These are phyloP conservation scores for Aspergillus bombycis DNA, from an alignment of 2,329 filamentous ascomycete species.

Conservation along the genomic window DNA sequence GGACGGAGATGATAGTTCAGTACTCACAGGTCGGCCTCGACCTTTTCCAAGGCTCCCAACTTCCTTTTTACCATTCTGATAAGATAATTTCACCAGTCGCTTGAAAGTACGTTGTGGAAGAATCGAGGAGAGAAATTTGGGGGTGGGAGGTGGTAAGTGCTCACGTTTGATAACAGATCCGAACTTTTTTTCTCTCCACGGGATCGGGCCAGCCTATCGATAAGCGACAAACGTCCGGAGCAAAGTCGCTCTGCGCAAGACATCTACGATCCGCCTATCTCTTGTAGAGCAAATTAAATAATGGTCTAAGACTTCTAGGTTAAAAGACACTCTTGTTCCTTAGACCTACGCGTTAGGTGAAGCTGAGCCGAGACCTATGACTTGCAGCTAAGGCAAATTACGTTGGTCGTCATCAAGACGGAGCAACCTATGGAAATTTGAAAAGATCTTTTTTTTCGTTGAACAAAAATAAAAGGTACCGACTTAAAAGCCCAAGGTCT, in stretches of 20 bases:
- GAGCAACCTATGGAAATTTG: slow-evolving; percentile 10
- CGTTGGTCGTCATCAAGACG: neutral
- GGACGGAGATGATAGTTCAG: slow-evolving; percentile 6
- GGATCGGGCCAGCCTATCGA: slow-evolving; percentile 31
- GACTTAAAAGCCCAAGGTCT: slow-evolving; percentile 31
- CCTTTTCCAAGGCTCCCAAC: slow-evolving; percentile 89
- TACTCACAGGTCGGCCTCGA: slow-evolving; percentile 82
- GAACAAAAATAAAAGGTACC: slow-evolving; percentile 28
- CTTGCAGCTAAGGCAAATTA: neutral
- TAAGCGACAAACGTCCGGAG: slow-evolving; percentile 29
- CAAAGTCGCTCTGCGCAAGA: neutral
- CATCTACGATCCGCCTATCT: neutral
- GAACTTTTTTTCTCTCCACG: slow-evolving; percentile 31
- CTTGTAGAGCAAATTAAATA: neutral
- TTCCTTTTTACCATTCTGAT: slow-evolving; percentile 78
- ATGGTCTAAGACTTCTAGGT: neutral
- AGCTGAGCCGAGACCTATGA: neutral
- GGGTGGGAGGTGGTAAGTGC: slow-evolving; percentile 27
- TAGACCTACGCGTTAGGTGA: neutral
- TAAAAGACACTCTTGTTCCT: neutral
- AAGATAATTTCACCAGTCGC: slow-evolving; percentile 11
- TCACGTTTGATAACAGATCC: slow-evolving; percentile 18
- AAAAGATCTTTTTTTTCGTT: slow-evolving; percentile 24
- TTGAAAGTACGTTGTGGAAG: slow-evolving; percentile 56
- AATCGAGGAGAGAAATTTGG: slow-evolving; percentile 77